Base-by-base conservation (phyloP, 208 protist genomes). In the Acanthamoeba triangularis region DNA sequence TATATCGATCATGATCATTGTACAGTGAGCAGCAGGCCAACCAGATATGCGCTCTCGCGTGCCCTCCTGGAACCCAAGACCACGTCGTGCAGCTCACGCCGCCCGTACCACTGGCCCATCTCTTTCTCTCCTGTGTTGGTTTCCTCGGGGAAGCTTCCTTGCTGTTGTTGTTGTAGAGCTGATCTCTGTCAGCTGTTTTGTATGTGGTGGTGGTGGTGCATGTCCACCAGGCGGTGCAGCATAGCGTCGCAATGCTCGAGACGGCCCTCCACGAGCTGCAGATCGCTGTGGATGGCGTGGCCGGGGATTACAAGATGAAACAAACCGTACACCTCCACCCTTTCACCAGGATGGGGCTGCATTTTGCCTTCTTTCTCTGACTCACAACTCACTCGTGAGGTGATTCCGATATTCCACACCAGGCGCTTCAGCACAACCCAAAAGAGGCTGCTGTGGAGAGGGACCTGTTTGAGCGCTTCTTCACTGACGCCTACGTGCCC, bases 391-490 rank as follows among this genome's bases (percentile, higher is more conserved):
- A n/a, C n/a, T n/a, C n/a, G n/a, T n/a, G n/a, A n/a, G n/a, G n/a
- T n/a, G n/a, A n/a, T n/a, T n/a, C n/a, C n/a, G n/a, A n/a, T n/a
- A n/a, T n/a, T n/a, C n/a, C n/a, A n/a, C n/a, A n/a, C n/a, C n/a
- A 82, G 74, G 74, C 74, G 13, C 33, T 82, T 0, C 74, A 49
- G 25, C 74, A 82, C 74, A 82, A 82, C 41, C 1, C 74, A 2
- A 37, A 47, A 18, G 74, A 82, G 25, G 74, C 74, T 28, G 37
- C 41, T 10, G 41, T 47, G 30, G 74, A 82, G 37, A 13, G 74
- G 33, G 74, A 82, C 28, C 74, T 82, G 33, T 82, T 82, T 18
- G 74, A 82, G 74, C 74, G 74, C 37, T 82, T 82, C 74, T 82
- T 82, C 37, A 82, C 74, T 4, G 74, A 47, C 37, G 74, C 28